A percentile compares a stretch with the other conserved stretches of the same genome.
Conservation (phyloP, 441 rosid genomes). For the Erysimum pusillum region DNA sequence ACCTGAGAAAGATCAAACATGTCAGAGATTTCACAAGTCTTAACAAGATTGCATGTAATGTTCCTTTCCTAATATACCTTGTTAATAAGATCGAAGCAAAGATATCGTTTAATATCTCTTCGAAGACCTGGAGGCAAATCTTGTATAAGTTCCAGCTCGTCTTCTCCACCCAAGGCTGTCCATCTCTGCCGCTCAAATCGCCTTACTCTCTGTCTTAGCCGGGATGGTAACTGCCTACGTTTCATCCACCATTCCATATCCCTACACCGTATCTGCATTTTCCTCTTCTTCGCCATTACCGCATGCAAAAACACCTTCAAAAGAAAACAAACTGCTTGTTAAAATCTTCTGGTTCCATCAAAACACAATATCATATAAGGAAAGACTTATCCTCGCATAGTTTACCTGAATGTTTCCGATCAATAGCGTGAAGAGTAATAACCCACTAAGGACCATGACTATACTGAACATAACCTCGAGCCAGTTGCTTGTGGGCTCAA, state of each 20-base stretch:
- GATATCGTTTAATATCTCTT: constrained; percentile 77
- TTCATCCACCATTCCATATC: constrained; percentile 92
- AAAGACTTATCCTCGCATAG: constrained; percentile 1
- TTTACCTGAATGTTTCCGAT: constrained; percentile 80
- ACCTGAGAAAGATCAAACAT: constrained; percentile 49
- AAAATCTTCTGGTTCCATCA: constrained; percentile 24
- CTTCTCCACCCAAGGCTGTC: constrained; percentile 68
- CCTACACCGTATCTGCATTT: constrained; percentile 69
- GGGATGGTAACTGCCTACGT: constrained; percentile 74
- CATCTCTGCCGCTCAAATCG: constrained; percentile 72
- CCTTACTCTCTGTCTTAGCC: constrained; percentile 67
- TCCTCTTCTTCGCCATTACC: constrained; percentile 67
- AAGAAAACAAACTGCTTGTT: not conserved
- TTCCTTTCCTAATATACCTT: constrained; percentile 53
- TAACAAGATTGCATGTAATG: not conserved
- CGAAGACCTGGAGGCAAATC: constrained; percentile 84
- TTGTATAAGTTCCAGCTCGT: constrained; percentile 65
- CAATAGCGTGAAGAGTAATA: constrained; percentile 74
- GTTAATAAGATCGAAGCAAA: constrained; percentile 74
- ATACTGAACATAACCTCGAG: constrained; percentile 73
- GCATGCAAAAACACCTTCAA: constrained; percentile 67
- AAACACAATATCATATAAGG: constrained; percentile 14
- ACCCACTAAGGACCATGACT: constrained; percentile 67
- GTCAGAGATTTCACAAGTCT: constrained; percentile 23
- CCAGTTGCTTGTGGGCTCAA: constrained; percentile 68